Evolutionary conservation across 495 filamentous ascomycete genomes (phyloP).

Genomic region (Xylaria longipes): DNA sequence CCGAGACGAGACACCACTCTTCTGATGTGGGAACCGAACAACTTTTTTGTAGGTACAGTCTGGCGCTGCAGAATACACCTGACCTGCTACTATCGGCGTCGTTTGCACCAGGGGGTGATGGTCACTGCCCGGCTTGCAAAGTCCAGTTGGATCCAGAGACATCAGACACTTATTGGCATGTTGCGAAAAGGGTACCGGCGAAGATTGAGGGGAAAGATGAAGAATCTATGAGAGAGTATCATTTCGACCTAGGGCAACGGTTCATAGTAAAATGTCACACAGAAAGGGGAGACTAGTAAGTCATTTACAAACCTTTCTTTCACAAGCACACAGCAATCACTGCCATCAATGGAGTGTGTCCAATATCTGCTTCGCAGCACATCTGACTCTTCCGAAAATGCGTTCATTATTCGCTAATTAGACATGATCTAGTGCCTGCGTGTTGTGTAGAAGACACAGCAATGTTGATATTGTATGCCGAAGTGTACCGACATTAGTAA

Average conservation of each 20-base stretch:
- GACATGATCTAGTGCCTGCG: slow-evolving; percentile 31
- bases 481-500: slow-evolving; percentile 36
- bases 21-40: slow-evolving; percentile 21
- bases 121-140: slow-evolving; percentile 35
- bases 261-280: slow-evolving; percentile 48
- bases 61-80: slow-evolving; percentile 33
- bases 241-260: slow-evolving; percentile 39
- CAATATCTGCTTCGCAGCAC: background rate
- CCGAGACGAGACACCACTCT: slow-evolving; percentile 8
- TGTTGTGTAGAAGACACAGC: slow-evolving; percentile 35
- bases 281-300: slow-evolving; percentile 34
- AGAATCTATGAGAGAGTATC: slow-evolving; percentile 30
- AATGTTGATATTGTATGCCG: slow-evolving; percentile 41
- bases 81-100: slow-evolving; percentile 14
- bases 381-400: background rate
- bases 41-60: slow-evolving; percentile 42
- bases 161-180: slow-evolving; percentile 33
- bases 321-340: too few relatives aligned
- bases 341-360: background rate
- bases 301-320: background rate
- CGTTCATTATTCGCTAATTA: background rate
- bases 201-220: slow-evolving; percentile 1
- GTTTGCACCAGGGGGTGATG: slow-evolving; percentile 6
- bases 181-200: slow-evolving; percentile 37
- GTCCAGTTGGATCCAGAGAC: slow-evolving; percentile 15